phyloP scores from a whole-genome alignment of 139 green algal species.

The Chlamydomonas applanata region DNA sequence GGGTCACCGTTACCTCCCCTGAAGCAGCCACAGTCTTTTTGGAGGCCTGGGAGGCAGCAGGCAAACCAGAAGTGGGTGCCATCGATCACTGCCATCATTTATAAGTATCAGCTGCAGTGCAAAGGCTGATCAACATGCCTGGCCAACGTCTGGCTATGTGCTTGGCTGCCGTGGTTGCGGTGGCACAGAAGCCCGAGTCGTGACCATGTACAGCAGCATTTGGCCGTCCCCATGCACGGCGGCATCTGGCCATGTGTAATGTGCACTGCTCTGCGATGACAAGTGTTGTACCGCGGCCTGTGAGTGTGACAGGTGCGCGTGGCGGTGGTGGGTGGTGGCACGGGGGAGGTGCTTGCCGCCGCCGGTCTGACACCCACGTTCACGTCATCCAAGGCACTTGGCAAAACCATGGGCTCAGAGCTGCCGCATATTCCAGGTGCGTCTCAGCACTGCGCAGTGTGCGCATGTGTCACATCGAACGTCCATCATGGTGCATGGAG shows the following conservation, averaged over 20 bases:
- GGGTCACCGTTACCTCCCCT: slow-evolving; percentile 83
- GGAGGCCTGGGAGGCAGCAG: slow-evolving; percentile 71
- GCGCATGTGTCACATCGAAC: no score
- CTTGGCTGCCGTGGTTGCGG: no score
- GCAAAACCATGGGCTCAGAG: slow-evolving; percentile 72
- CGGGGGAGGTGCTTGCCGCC: slow-evolving; percentile 50
- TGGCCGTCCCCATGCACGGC: no score
- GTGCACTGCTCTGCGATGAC: no score
- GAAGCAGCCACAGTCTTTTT: slow-evolving; percentile 83
- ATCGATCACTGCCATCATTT: no score
- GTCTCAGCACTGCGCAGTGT: no score
- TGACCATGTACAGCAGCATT: no score
- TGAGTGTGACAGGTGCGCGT: slow-evolving; percentile 52
- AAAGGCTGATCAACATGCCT: no score
- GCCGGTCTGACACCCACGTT: slow-evolving; percentile 39
- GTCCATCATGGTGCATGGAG: no score
- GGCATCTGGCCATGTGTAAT: no score
- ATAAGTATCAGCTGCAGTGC: no score
- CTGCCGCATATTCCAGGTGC: slow-evolving; percentile 56
- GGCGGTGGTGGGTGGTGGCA: slow-evolving; percentile 79
- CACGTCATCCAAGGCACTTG: slow-evolving; percentile 60
- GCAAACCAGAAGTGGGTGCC: slow-evolving; percentile 21
- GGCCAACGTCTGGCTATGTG: not conserved
- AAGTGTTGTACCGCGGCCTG: not conserved
- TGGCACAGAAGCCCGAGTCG: no score